Evolutionary conservation across 176 grass and related monocot genomes (phyloP).

Genomic region (Musa beccarii): DNA sequence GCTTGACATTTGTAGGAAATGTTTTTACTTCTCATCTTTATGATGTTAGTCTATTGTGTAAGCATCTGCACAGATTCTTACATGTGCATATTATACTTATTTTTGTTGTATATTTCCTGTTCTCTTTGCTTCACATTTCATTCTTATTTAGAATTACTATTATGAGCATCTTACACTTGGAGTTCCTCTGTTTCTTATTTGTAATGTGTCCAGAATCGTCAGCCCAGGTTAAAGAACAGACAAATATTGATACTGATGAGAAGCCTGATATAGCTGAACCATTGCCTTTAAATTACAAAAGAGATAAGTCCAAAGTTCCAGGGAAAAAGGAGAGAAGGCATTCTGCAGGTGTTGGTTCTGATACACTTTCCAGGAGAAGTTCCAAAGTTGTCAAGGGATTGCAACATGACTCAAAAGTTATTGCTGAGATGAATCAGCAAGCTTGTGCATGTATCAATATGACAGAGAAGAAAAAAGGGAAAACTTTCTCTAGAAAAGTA

Average conservation of each 20-base stretch:
- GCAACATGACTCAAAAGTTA: conserved; percentile 36
- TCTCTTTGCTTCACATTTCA: background rate
- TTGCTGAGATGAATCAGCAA: conserved; percentile 71
- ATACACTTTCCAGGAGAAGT: conserved; percentile 51
- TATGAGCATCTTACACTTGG: no score
- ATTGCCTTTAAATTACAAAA: conserved; percentile 32
- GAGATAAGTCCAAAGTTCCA: conserved; percentile 44
- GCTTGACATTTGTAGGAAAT: no score
- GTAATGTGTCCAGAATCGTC: conserved; percentile 67
- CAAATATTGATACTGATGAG: conserved; percentile 56
- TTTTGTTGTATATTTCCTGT: no score
- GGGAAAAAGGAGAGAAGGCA: conserved; percentile 62
- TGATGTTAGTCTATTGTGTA: no score
- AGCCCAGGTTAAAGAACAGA: conserved; percentile 70
- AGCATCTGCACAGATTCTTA: no score
- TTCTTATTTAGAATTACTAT: background rate
- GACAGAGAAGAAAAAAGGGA: conserved; percentile 67
- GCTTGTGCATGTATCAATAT: conserved; percentile 40
- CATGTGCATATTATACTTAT: no score
- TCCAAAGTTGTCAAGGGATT: conserved; percentile 49
- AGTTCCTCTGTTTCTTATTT: background rate
- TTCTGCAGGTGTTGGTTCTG: conserved; percentile 37
- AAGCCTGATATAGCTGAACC: conserved; percentile 39
- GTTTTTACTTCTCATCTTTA: no score
- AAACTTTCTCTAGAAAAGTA: conserved; percentile 58